phyloP scores from a whole-genome alignment of 2,329 filamentous ascomycete species.

The Penicillium digitatum region DNA sequence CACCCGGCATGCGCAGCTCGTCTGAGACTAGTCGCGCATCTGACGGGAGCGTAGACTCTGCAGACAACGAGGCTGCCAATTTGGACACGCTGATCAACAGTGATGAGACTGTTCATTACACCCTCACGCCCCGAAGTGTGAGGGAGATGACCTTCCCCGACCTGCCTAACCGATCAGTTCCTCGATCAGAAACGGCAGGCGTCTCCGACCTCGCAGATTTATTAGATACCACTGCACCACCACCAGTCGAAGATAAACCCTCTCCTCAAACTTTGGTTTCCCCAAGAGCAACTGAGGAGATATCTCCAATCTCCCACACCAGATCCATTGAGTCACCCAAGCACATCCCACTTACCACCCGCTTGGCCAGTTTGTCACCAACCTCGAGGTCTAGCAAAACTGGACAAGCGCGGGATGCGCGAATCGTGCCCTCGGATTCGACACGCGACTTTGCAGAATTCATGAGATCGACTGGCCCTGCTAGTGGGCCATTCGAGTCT shows the following conservation, averaged over 20 bases:
- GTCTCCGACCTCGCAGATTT: constrained; percentile 40
- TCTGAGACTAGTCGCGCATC: constrained; percentile 36
- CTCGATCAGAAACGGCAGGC: constrained; percentile 34
- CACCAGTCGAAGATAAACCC: constrained; percentile 27
- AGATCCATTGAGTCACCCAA: constrained; percentile 26
- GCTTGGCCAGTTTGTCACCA: constrained; percentile 9
- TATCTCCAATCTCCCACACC: constrained; percentile 16
- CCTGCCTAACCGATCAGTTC: constrained; percentile 30
- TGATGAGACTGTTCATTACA: constrained; percentile 77
- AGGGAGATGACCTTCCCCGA: constrained; percentile 60
- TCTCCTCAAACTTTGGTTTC: constrained; percentile 21
- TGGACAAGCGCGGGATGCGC: constrained; percentile 65
- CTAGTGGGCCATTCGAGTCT: constrained; percentile 9
- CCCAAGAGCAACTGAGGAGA: constrained; percentile 17
- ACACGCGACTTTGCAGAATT: constrained; percentile 83
- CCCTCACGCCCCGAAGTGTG: constrained; percentile 74
- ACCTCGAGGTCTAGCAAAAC: constrained; percentile 23
- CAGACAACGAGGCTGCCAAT: constrained; percentile 57
- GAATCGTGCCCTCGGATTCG: constrained; percentile 62
- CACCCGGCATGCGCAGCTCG: constrained; percentile 33
- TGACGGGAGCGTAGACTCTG: constrained; percentile 26
- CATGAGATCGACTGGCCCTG: constrained; percentile 76
- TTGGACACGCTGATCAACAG: constrained; percentile 79
- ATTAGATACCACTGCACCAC: constrained; percentile 36
- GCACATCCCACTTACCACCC: constrained; percentile 23